Conservation (phyloP, 2,329 filamentous ascomycete species). For the Aspergillus transmontanensis region DNA sequence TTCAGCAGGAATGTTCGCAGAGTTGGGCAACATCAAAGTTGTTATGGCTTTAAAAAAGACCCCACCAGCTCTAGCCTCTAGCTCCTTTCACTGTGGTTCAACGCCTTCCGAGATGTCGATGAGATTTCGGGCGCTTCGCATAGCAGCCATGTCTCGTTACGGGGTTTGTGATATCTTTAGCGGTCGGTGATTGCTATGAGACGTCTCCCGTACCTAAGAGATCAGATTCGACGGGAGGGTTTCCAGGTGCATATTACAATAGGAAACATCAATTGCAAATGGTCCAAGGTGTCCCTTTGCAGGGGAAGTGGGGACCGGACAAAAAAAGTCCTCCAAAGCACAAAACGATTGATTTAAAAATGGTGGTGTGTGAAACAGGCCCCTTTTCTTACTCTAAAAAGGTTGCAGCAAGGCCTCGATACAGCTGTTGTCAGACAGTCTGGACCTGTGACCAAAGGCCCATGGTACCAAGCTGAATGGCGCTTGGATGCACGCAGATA, state of each 20-base stretch:
- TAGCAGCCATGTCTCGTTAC: conserved; percentile 1
- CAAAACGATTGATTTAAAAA: not conserved
- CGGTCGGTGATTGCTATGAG: not conserved
- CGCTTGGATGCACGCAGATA: conserved; percentile 8
- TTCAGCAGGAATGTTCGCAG: not conserved
- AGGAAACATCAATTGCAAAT: not conserved
- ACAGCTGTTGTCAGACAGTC: conserved; percentile 3
- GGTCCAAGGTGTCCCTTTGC: not conserved
- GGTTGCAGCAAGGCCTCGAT: not conserved
- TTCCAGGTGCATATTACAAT: not conserved
- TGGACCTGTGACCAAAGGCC: conserved; percentile 1
- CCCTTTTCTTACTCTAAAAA: not conserved
- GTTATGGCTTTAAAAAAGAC: not conserved
- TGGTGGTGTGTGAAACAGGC: conserved; percentile 1
- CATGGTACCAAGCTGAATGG: conserved; percentile 5
- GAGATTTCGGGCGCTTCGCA: not conserved
- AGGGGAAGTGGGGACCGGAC: not conserved
- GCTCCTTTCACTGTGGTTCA: not conserved
- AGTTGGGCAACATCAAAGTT: conserved; percentile 1
- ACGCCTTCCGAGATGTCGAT: conserved; percentile 2
- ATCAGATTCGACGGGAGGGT: not conserved
- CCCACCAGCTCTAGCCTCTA: not conserved
- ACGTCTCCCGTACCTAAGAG: not conserved
- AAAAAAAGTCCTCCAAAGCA: not conserved
- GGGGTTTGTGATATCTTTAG: not conserved